Base-by-base conservation (phyloP, 805 yeast genomes). In the Candida argentea region DNA sequence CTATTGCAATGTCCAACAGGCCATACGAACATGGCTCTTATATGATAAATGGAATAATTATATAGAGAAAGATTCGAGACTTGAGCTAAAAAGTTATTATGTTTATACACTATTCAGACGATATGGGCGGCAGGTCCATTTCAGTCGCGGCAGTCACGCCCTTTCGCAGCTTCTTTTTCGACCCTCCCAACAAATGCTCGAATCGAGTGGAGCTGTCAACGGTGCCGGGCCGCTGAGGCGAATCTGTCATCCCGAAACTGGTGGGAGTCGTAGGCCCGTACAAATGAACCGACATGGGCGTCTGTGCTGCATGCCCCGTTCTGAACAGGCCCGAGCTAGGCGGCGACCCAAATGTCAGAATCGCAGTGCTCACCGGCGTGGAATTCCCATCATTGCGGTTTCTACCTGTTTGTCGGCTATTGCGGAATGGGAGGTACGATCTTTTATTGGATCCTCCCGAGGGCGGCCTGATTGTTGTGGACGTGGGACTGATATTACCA, bases 351-450 rank as follows among this genome's bases (percentile, higher is more conserved):
- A 43, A 44, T 2, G 40, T 35, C 2, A 55, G 44, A 14, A 46
- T 13, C 6, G 37, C 18, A 8, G 41, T 45, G 33, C 43, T 35
- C 5, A 37, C 40, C 4, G 55, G 56, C 3, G 53, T 51, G 5
- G 45, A 35, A 24, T 26, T 26, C 9, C 19, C 18, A 25, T 27
- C 24, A 17, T 29, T 25, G 16, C 28, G 28, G 20, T 32, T 23
- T 23, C 39, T 37, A 15, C 40, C 28, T 22, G 37, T 41, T 25
- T 39, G 40, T 27, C 54, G 50, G 22, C 52, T 48, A 29, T 48
- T 48, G 26, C 66, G 41, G 38, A 62, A 62, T 12, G 68, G 68
- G 26, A 62, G 50, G 35, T 62, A 62, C 5, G 65, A 58, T 28
- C 56, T 40, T 29, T 52, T 58, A 5, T 48, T 28, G 3, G 41